Evolutionary conservation across 2,329 filamentous ascomycete genomes (phyloP).

Genomic region (Botrytis pseudocinerea): DNA sequence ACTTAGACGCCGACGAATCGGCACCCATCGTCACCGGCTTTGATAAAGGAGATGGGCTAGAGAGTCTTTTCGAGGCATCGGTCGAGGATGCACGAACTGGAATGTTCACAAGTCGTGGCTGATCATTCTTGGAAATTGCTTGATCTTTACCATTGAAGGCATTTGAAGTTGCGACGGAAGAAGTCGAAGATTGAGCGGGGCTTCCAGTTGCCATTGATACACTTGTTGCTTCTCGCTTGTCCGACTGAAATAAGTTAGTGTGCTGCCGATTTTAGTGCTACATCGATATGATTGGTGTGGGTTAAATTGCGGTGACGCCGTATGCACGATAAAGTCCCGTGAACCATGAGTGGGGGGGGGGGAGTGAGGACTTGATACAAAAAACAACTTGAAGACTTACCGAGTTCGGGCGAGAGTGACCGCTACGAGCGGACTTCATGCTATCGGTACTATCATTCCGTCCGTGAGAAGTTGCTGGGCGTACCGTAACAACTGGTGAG

Average conservation of each 20-base stretch:
- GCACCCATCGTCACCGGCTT: slow-evolving; percentile 65
- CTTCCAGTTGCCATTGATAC: slow-evolving; percentile 42
- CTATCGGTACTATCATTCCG: slow-evolving; percentile 65
- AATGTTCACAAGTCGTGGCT: slow-evolving; percentile 56
- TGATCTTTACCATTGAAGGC: slow-evolving; percentile 44
- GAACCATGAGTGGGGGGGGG: slow-evolving; percentile 25
- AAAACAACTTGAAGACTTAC: slow-evolving; percentile 52
- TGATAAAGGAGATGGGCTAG: slow-evolving; percentile 72
- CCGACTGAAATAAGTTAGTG: slow-evolving; percentile 57
- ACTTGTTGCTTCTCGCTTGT: slow-evolving; percentile 56
- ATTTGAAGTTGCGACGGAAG: slow-evolving; percentile 25
- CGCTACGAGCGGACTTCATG: slow-evolving; percentile 57
- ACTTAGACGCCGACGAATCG: slow-evolving; percentile 49
- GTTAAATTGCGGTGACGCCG: slow-evolving; percentile 36
- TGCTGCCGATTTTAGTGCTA: slow-evolving; percentile 36
- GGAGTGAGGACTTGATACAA: slow-evolving; percentile 13
- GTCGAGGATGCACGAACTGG: slow-evolving; percentile 63
- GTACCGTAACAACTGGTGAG: slow-evolving; percentile 36
- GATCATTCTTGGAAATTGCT: slow-evolving; percentile 52
- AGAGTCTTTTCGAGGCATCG: slow-evolving; percentile 60
- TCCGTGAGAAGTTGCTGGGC: slow-evolving; percentile 37
- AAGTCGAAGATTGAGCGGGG: slow-evolving; percentile 47
- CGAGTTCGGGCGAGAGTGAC: slow-evolving; percentile 61
- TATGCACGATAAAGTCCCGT: slow-evolving; percentile 30
- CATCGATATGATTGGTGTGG: slow-evolving; percentile 36